Percentiles rank a stretch among this genome's conserved stretches.
These are phyloP conservation scores for Diaporthe destruens DNA, from an alignment of 2,329 filamentous ascomycete species.

Conservation along the genomic window DNA sequence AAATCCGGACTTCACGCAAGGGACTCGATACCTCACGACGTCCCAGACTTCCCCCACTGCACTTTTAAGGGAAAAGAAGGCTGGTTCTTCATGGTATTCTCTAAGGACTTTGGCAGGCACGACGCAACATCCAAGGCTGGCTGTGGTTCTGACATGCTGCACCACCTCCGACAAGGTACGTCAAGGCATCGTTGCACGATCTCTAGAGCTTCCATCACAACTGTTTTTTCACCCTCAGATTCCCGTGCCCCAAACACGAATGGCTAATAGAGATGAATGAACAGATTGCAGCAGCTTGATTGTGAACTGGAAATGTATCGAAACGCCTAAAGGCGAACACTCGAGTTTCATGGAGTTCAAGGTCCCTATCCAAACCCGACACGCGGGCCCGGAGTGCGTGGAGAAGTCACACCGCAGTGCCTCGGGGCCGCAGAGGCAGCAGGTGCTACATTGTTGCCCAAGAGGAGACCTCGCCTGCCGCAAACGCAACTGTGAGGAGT, in stretches of 20 bases:
- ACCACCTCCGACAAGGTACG: conserved; percentile 1
- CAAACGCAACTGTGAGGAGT: background rate
- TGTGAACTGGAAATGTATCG: background rate
- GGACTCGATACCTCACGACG: background rate
- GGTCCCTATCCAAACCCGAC: background rate
- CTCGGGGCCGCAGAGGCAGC: background rate
- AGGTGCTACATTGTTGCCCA: background rate
- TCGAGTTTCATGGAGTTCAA: conserved; percentile 18
- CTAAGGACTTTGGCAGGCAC: background rate
- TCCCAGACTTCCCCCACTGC: conserved; percentile 1
- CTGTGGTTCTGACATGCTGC: background rate
- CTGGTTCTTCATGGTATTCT: background rate
- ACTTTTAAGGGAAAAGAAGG: background rate
- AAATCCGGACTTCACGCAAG: background rate
- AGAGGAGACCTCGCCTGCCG: background rate
- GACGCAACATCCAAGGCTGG: background rate
- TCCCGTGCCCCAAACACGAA: too few relatives aligned
- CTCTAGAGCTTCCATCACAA: background rate
- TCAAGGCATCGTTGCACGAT: background rate
- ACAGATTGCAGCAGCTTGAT: conserved; percentile 4
- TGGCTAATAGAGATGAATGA: background rate
- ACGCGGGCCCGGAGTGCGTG: background rate
- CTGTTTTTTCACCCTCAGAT: too few relatives aligned
- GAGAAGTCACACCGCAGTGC: background rate
- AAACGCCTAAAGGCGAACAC: conserved; percentile 1